Evolutionary conservation across 306 rosid species (phyloP), one percentile per base, ranked within the genome.

Genomic region (Cicer pinnatifidum): DNA sequence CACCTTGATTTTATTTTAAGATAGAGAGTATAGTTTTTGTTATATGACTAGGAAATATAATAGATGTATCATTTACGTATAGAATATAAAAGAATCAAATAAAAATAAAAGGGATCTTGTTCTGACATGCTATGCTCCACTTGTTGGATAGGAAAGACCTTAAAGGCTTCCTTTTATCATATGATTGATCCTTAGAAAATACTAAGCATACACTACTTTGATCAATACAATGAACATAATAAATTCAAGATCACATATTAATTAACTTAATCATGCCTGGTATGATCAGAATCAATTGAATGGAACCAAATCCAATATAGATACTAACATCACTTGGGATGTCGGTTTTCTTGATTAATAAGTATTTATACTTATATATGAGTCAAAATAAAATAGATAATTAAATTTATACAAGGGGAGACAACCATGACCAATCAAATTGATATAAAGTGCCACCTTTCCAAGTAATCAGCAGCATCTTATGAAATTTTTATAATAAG

Each of bases 311-410:
- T 86, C 90, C 86, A 86, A 82, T 86, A 85, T 88, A 88, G 93
- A 88, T 90, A 81, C 60, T 84, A 79, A 78, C 83, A 84, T 81
- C 91, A 86, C 88, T 78, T 58, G 84, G 93, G 90, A 90, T 90
- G 90, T 88, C 85, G 90, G 93, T 88, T 88, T 86, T 81, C 44
- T 75, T 72, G 78, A 63, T 64, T 45, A 12, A 76, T 53, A 2
- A 51, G 23, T n/a, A 75, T 38, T 15, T 13, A 50, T 13, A 50
- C 20, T 10, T 9, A 56, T 19, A 20, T 28, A 28, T 28, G 0
- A 41, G 9, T 41, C 9, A 41, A 41, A 41, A 6, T 6, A 6
- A 6, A 41, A 41, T 6, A 9, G 8, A 41, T 9, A 41, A 6
- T 6, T 41, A 41, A 6, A 41, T 1, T 44, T 35, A 53, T 16